Evolutionary conservation across 768 basidiomycete species (phyloP), one percentile per base, ranked within the genome.

Genomic region (Boletus sp.): DNA sequence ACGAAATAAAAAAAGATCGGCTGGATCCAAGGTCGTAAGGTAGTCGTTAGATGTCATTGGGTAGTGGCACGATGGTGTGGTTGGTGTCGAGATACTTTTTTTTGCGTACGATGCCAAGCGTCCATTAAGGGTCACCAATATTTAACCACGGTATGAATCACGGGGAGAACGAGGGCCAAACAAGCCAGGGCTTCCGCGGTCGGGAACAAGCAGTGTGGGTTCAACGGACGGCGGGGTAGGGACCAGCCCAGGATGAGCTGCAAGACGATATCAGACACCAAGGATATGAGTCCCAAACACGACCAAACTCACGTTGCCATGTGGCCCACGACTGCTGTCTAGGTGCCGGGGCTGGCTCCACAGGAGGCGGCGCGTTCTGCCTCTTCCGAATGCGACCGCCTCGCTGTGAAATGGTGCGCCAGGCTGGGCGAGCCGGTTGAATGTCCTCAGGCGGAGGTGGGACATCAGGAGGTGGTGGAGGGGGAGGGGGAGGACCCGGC

Each of bases 151-250:
- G 51, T 59, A 67, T 6, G 75, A 76, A 47, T 70, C 70, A 49
- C 77, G 73, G 11, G 84, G 85, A n/a, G 87, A 83, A 38, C 86
- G 77, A 39, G 90, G 88, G 32, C 90, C 90, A 64, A 92, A 93
- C 56, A 93, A 70, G 30, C 89, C 88, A 40, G 83, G 84, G 53
- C 79, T 83, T 37, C 73, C 71, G 45, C 72, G 74, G 11, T 78
- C 79, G 29, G 87, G 85, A 23, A 87, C 82, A 34, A 84, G 73
- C 11, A 88, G 70, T 17, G 79, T 82, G 19, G 87, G 77, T 53
- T 82, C 79, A 48, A 78, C 70, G 3, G 82, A 79, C 5, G 83
- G 78, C n/a, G 87, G 81, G 5, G 86, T 85, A 3, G 85, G 84
- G 21, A 69, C 76, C 39, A 76, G 65, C 35, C 60, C 64, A 7